phyloP scores from a whole-genome alignment of 805 yeast species.

The Vanderwaltozyma tropicalis region DNA sequence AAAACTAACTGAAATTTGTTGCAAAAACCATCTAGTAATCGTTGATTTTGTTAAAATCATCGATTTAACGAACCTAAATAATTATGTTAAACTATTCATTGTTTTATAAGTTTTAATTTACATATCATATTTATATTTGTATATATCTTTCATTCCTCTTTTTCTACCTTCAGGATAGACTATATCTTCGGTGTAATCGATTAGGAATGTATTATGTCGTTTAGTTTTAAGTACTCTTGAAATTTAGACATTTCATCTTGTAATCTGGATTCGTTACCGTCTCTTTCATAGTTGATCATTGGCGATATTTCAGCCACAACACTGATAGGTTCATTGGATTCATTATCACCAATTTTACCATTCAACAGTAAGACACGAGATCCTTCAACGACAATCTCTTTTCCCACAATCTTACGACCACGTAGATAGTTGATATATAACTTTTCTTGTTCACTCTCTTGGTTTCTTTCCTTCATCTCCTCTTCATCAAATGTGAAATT shows the following conservation, averaged over 20 bases:
- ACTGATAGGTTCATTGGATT: neutral
- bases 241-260: slow-evolving; percentile 22
- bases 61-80: no score
- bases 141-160: no score
- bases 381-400: slow-evolving; percentile 1
- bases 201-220: slow-evolving; percentile 10
- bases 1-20: no score
- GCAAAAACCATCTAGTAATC: no score
- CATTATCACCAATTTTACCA: neutral
- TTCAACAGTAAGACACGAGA: slow-evolving; percentile 11
- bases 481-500: slow-evolving; percentile 9
- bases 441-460: neutral
- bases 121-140: no score
- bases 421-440: slow-evolving; percentile 23
- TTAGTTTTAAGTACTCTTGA: slow-evolving; percentile 16
- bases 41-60: no score
- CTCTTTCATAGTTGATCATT: slow-evolving; percentile 30
- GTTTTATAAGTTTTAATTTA: no score
- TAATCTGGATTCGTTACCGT: slow-evolving; percentile 26
- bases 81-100: no score
- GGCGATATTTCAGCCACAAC: slow-evolving; percentile 5
- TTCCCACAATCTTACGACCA: slow-evolving; percentile 29
- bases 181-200: no score
- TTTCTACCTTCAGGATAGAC: no score
- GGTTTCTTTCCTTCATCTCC: neutral